phyloP scores from a whole-genome alignment of 2,329 filamentous ascomycete genomes.

The Fusarium odoratissimum region DNA sequence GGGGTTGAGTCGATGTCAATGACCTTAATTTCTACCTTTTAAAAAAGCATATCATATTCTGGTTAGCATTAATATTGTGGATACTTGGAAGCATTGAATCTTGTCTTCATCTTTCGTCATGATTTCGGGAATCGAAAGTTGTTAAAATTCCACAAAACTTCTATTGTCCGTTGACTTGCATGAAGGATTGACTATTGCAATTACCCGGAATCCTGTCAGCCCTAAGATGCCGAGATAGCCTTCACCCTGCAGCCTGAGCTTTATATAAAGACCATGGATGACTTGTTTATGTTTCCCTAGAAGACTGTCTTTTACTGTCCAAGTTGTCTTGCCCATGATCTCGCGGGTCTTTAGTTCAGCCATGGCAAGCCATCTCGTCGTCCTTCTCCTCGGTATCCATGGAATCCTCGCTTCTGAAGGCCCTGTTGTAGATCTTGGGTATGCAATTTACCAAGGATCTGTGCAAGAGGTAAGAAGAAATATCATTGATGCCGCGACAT shows the following conservation, averaged over 20 bases:
- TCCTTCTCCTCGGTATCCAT: not conserved
- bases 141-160: not conserved
- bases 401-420: not conserved
- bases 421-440: not conserved
- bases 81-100: too few species aligned
- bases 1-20: too few species aligned
- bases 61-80: too few species aligned
- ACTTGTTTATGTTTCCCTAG: not conserved
- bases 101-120: too few species aligned
- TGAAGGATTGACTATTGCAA: not conserved
- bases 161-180: not conserved
- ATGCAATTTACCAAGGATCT: not conserved
- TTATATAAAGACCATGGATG: not conserved
- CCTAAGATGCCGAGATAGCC: not conserved
- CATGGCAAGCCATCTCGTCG: not conserved
- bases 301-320: too few species aligned
- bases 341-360: fast-evolving
- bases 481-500: fast-evolving
- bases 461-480: not conserved
- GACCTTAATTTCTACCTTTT: too few species aligned
- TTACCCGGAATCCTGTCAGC: not conserved
- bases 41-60: too few species aligned
- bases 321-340: not conserved
- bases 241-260: too few species aligned
- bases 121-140: not conserved